Percentiles rank a stretch among this genome's conserved stretches.
These are phyloP conservation scores for Penicillium thymicola DNA, from an alignment of 2,329 filamentous ascomycete species.

Conservation along the genomic window DNA sequence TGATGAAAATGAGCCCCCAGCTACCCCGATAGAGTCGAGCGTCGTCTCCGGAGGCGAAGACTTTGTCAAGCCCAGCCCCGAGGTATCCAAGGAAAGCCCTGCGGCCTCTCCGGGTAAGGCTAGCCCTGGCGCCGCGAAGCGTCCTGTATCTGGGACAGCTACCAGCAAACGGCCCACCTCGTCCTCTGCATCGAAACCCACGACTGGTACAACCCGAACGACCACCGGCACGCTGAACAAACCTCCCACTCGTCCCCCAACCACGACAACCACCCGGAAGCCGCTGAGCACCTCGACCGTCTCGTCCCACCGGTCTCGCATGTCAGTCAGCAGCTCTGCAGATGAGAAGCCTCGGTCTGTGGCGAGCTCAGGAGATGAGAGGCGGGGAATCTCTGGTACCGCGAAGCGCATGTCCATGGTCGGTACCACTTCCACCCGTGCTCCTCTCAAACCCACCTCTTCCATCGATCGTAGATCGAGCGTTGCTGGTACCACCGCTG, in stretches of 20 bases:
- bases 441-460: constrained; percentile 33
- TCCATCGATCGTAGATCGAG: constrained; percentile 39
- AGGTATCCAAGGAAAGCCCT: constrained; percentile 34
- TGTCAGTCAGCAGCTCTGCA: constrained; percentile 44
- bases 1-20: constrained; percentile 31
- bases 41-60: constrained; percentile 35
- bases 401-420: constrained; percentile 47
- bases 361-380: constrained; percentile 46
- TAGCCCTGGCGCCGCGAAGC: constrained; percentile 30
- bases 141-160: constrained; percentile 35
- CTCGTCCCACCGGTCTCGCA: constrained; percentile 40
- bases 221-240: constrained; percentile 42
- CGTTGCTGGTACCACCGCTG: constrained; percentile 34
- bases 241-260: constrained; percentile 43
- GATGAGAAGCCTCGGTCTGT: constrained; percentile 43
- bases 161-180: constrained; percentile 38
- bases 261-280: constrained; percentile 34
- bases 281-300: constrained; percentile 37
- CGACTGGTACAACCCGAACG: constrained; percentile 27
- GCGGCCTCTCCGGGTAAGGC: constrained; percentile 35
- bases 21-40: constrained; percentile 35
- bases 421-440: constrained; percentile 35
- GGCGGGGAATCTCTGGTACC: constrained; percentile 40
- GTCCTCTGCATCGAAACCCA: constrained; percentile 31
- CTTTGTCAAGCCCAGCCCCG: constrained; percentile 34